phyloP scores from a whole-genome alignment of 139 green algal genomes.

The Picochlorum sp. region DNA sequence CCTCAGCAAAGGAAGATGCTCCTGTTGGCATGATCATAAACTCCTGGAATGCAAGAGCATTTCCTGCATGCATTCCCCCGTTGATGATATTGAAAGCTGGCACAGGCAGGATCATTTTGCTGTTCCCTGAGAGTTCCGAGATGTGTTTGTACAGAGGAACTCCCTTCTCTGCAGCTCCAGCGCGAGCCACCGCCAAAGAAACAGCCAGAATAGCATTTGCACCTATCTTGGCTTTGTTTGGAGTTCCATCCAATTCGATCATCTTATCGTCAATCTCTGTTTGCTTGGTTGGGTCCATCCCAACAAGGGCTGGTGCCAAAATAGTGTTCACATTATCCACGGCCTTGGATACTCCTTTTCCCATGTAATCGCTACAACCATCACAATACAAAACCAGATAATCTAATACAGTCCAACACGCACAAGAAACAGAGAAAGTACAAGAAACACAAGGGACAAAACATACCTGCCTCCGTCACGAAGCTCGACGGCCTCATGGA shows the following conservation, averaged over 20 bases:
- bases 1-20: slow-evolving; percentile 76
- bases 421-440: neutral
- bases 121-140: slow-evolving; percentile 85
- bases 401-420: neutral
- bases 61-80: slow-evolving; percentile 93
- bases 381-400: neutral
- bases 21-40: slow-evolving; percentile 99
- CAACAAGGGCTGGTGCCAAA: slow-evolving; percentile 79
- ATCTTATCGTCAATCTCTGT: slow-evolving; percentile 84
- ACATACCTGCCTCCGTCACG: slow-evolving; percentile 75
- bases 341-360: slow-evolving; percentile 92
- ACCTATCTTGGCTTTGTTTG: slow-evolving; percentile 96
- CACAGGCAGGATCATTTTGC: slow-evolving; percentile 94
- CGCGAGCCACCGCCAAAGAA: slow-evolving; percentile 87
- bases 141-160: slow-evolving; percentile 96
- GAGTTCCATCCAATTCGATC: slow-evolving; percentile 90
- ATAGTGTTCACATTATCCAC: slow-evolving; percentile 94
- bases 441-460: neutral
- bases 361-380: slow-evolving; percentile 59
- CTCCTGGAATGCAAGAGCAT: slow-evolving; percentile 94
- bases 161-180: slow-evolving; percentile 85
- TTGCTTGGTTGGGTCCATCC: slow-evolving; percentile 84
- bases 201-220: slow-evolving; percentile 98
- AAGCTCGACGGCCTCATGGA: slow-evolving; percentile 97
- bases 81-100: slow-evolving; percentile 99